Conservation (phyloP, 2,329 filamentous ascomycete genomes). For the Pseudogymnoascus sp. region DNA sequence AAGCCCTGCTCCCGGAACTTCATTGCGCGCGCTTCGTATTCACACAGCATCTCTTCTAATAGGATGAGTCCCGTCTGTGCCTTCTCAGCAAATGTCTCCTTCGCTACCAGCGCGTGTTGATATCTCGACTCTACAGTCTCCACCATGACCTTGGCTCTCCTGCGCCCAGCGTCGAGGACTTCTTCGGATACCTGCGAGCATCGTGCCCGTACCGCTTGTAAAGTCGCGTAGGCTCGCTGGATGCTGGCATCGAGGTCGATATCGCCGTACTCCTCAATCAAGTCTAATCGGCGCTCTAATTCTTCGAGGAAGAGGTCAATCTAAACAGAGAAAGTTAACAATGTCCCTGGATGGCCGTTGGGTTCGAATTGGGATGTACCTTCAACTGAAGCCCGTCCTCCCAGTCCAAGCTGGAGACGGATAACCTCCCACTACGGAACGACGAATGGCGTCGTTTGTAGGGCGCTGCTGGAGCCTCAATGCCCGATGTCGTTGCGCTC, state of each 20-base stretch:
- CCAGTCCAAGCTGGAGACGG: slow-evolving; percentile 55
- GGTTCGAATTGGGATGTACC: slow-evolving; percentile 28
- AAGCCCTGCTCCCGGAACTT: slow-evolving; percentile 73
- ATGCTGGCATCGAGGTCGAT: slow-evolving; percentile 77
- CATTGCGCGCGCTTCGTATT: slow-evolving; percentile 76
- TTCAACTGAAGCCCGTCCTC: slow-evolving; percentile 56
- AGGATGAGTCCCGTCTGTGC: slow-evolving; percentile 79
- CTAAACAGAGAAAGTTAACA: slow-evolving; percentile 31
- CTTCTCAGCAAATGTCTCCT: slow-evolving; percentile 86
- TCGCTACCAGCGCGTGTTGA: slow-evolving; percentile 74
- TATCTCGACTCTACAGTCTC: slow-evolving; percentile 86
- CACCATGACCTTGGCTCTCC: slow-evolving; percentile 79
- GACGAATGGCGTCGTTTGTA: slow-evolving; percentile 45
- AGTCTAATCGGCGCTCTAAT: slow-evolving; percentile 77
- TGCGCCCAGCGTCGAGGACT: slow-evolving; percentile 77
- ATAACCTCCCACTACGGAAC: slow-evolving; percentile 47
- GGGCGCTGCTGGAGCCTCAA: slow-evolving; percentile 18
- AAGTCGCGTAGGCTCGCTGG: slow-evolving; percentile 73
- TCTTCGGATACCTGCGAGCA: slow-evolving; percentile 89
- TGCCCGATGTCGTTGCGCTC: slow-evolving; percentile 19
- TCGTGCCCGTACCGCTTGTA: slow-evolving; percentile 78
- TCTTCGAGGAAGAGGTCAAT: slow-evolving; percentile 78
- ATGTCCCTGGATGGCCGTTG: background rate
- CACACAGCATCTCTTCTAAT: slow-evolving; percentile 75
- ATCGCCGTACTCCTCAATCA: slow-evolving; percentile 82